Evolutionary conservation across 495 filamentous ascomycete genomes (phyloP), one percentile per base, ranked within the genome.

Genomic region (Aspergillus sclerotioniger): DNA sequence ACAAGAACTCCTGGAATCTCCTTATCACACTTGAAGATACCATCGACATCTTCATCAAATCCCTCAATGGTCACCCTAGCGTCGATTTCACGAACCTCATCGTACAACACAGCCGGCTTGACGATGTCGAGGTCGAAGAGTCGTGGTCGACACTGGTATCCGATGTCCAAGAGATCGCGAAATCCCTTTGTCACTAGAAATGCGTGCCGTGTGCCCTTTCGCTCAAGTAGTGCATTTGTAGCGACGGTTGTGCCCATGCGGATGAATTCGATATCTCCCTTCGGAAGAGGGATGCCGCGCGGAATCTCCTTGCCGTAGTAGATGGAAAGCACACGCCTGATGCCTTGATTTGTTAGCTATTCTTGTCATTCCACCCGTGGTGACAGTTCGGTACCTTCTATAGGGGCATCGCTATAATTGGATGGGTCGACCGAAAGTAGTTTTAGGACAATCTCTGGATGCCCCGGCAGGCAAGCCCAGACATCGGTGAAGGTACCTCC

Each of bases 171-270:
- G 1, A 44, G 15, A 20, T 48, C 47, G 8, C 33, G 25, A 20
- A 44, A 44, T 92, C 67, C 96, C 91, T 54, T 84, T 86, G 76
- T 96, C 16, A 93, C 88, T 6, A 96, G 81, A 66, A 97, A 79
- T 4, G 89, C 92, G 62, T 91, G 90, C 63, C 81, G 83, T 72
- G 95, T 91, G 3, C 92, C 92, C 72, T 97, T 96, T 37, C 92
- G 74, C 70, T 97, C 92, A 0, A 97, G 78, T 48, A 97, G 71
- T 28, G 89, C 89, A 63, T 92, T 92, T 6, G 89, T 92, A 2
- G 89, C 89, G 21, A 92, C 89, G 1, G 89, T 92, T 12, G 89
- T 92, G 10, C 89, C 89, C 89, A 92, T 91, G 53, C 89, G 86
- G 63, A 91, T 90, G 21, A 28, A 47, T 8, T 20, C 44, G 3